Evolutionary conservation across 2,329 filamentous ascomycete species (phyloP), one percentile per base, ranked within the genome.

Genomic region (Pyricularia grisea): DNA sequence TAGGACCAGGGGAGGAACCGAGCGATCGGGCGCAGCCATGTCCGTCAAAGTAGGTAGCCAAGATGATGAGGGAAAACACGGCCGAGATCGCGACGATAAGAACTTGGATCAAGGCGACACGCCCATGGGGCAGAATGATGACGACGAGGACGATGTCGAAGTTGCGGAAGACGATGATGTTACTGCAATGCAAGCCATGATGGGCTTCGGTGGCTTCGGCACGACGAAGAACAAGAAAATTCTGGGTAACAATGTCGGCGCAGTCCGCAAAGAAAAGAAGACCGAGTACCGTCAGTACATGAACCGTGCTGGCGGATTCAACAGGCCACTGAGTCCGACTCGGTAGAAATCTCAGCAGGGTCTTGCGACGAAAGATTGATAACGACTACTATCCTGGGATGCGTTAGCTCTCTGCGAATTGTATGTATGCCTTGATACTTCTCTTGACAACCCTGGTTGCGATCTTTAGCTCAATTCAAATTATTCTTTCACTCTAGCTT

Each of bases 241-340:
- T 1, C 85, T 87, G 0, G 95, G 95, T 1, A 99, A 99, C 77
- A 88, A 93, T 76, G 88, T 90, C 61, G 94, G 92, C 69, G 92
- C 84, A 0, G 88, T 97, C 68, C 84, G 90, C 73, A 97, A 95
- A 84, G 93, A 95, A 81, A 97, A 97, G 88, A 94, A 93, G 87
- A 92, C 90, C 17, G 88, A 96, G 82, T 98, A 97, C 76, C 86
- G 95, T 74, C 95, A 99, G 85, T 99, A 99, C 79, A 99, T 99
- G 88, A 95, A 95, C 76, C 86, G 92, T 69, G 83, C 88, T 67
- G 92, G 92, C 69, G 92, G 92, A 6, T 95, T 95, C 82, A 95
- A 94, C 77, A 81, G 92, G 74, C 91, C 92, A 65, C 80, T 94
- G 68, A 91, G 89, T 78, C 88, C 88, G 25, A 77, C 78, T 25